Base-by-base conservation (phyloP, 768 basidiomycete species). In the Pleurotus salmoneostramineus region DNA sequence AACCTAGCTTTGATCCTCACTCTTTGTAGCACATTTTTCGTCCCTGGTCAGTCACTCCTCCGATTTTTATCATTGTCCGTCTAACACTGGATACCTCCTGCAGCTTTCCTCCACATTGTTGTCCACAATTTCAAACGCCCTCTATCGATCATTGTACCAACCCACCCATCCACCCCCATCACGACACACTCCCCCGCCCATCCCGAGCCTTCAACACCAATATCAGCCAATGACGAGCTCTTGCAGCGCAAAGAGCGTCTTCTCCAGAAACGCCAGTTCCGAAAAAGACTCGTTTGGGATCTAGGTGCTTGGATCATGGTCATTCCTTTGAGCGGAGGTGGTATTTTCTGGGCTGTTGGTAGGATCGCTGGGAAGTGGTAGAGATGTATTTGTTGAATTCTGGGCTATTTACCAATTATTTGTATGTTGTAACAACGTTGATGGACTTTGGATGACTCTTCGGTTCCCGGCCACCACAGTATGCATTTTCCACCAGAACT, bases 121-220 rank as follows among this genome's bases (percentile, higher is more conserved):
- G 84, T 86, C 3, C 94, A 96, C 73, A 86, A 92, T 66, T 87
- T 97, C 73, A 85, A 85, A 58, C 84, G 85, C 2, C 95, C 95
- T 1, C 77, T 95, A 3, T 77, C 91, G 0, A 97, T 97, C 65
- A 80, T 96, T 56, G 80, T 94, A 37, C 88, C 85, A n/a, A 34
- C 61, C 15, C 65, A 68, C 15, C 52, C 52, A 7, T 55, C 52
- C 36, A 48, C 64, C 49, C 66, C 66, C 37, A 72, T 76, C 12
- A 76, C 68, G 42, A 74, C 74, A 2, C 71, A 4, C 66, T 69
- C 31, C 65, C 58, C 52, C 63, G 46, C 56, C 55, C 47, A 66
- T 63, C 15, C 63, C 63, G 42, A 59, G 60, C 10, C 51, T 11
- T 3, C 59, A 50, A 59, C 57, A 57, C 11, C 65, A 61, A 27